Conservation (phyloP, 345 rosid genomes). For the Melaleuca quinquenervia region DNA sequence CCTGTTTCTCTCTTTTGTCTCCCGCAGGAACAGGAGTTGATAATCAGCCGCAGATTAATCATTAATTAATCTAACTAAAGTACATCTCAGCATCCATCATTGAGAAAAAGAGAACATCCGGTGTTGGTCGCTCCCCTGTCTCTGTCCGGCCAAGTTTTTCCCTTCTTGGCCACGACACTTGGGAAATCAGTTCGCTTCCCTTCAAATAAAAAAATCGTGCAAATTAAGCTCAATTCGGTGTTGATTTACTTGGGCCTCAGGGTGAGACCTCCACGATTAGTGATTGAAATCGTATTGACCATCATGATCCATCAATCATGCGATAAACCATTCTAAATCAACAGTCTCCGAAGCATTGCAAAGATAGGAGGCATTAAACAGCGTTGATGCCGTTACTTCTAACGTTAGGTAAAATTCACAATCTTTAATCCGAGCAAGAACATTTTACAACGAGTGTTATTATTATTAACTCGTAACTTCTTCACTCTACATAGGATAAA, state of each 20-base stretch:
- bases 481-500: too few relatives aligned
- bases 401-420: accelerated
- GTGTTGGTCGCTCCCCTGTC: not conserved
- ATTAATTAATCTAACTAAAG: not conserved
- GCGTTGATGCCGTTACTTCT: accelerated
- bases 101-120: not conserved
- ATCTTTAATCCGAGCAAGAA: not conserved
- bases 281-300: not conserved
- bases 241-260: not conserved
- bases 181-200: too few relatives aligned
- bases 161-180: not conserved
- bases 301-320: too few relatives aligned
- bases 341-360: not conserved
- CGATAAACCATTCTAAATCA: not conserved
- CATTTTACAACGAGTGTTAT: too few relatives aligned
- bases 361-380: accelerated
- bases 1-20: not conserved
- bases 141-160: not conserved
- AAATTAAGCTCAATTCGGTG: accelerated
- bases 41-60: not conserved
- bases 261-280: accelerated
- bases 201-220: accelerated
- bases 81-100: not conserved
- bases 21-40: not conserved
- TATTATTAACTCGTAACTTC: not conserved